Evolutionary conservation across 2,329 filamentous ascomycete species (phyloP).

Genomic region (Grosmannia clavigera): DNA sequence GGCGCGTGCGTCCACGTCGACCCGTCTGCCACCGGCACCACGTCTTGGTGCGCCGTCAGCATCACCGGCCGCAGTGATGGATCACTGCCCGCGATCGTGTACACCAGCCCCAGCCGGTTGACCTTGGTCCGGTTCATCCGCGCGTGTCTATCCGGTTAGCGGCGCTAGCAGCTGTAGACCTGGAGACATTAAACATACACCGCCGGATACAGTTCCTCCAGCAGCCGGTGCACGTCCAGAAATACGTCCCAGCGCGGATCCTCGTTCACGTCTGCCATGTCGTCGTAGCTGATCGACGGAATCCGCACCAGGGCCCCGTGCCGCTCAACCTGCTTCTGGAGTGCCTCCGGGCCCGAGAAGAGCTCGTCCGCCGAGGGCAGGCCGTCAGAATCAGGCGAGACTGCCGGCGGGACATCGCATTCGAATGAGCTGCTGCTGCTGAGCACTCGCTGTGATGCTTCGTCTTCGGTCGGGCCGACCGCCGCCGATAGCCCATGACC

Average conservation of each 20-base stretch:
- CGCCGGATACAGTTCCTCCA: conserved; percentile 37
- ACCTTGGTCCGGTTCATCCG: conserved; percentile 21
- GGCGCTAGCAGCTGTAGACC: conserved; percentile 18
- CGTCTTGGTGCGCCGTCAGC: conserved; percentile 51
- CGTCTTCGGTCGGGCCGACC: not conserved
- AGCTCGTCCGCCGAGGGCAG: not conserved
- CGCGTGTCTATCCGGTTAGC: conserved; percentile 22
- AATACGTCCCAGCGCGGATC: conserved; percentile 48
- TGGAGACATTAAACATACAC: conserved; percentile 23
- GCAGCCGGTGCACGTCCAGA: conserved; percentile 35
- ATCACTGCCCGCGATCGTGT: conserved; percentile 42
- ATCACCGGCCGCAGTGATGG: conserved; percentile 38
- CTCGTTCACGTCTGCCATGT: conserved; percentile 37
- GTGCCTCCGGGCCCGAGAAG: not conserved
- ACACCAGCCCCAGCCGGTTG: conserved; percentile 46
- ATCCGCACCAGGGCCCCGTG: conserved; percentile 12
- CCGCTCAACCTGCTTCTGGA: not conserved
- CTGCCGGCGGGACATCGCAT: not conserved
- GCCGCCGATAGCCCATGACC: not conserved
- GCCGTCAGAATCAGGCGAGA: not conserved
- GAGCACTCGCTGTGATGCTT: not conserved
- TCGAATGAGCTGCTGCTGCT: not conserved
- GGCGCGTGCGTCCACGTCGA: conserved; percentile 48
- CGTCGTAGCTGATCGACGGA: conserved; percentile 19
- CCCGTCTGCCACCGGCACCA: conserved; percentile 42